Conservation (phyloP, 331 rosid genomes). For the Erythrophleum ivorense region DNA sequence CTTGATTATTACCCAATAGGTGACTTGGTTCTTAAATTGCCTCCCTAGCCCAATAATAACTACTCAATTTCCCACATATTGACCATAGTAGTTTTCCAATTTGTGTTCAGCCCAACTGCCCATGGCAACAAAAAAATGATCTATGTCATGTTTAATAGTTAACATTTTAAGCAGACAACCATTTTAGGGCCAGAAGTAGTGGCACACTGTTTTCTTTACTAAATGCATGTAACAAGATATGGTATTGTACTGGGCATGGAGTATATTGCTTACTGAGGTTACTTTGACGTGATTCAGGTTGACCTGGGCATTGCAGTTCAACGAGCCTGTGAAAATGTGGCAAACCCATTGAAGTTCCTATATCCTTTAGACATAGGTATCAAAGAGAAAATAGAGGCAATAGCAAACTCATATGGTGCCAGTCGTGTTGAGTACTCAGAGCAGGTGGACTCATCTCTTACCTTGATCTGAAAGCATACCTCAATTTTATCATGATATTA, state of each 20-base stretch:
- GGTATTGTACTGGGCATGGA: conserved; percentile 18
- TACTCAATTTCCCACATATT: not conserved
- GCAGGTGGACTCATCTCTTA: conserved; percentile 63
- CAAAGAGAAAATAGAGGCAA: conserved; percentile 91
- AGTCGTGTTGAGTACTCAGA: conserved; percentile 86
- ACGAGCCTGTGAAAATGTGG: conserved; percentile 81
- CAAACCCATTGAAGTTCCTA: conserved; percentile 79
- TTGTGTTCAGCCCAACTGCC: too few relatives aligned
- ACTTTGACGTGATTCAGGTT: conserved; percentile 62
- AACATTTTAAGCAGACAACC: not conserved
- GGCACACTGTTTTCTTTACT: not conserved
- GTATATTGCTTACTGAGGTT: conserved; percentile 28
- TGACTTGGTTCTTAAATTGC: not conserved
- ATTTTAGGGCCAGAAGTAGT: not conserved
- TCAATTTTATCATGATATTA: conserved; percentile 7
- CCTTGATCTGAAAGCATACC: conserved; percentile 5
- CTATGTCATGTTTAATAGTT: not conserved
- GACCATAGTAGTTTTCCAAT: not conserved
- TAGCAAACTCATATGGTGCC: conserved; percentile 96
- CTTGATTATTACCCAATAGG: not conserved
- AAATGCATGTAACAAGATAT: conserved; percentile 5
- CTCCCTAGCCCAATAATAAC: not conserved
- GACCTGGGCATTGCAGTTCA: conserved; percentile 94
- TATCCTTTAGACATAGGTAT: conserved; percentile 79
- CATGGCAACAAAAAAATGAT: not conserved